Conservation (phyloP, 2,329 filamentous ascomycete genomes). For the Penicillium sp. region DNA sequence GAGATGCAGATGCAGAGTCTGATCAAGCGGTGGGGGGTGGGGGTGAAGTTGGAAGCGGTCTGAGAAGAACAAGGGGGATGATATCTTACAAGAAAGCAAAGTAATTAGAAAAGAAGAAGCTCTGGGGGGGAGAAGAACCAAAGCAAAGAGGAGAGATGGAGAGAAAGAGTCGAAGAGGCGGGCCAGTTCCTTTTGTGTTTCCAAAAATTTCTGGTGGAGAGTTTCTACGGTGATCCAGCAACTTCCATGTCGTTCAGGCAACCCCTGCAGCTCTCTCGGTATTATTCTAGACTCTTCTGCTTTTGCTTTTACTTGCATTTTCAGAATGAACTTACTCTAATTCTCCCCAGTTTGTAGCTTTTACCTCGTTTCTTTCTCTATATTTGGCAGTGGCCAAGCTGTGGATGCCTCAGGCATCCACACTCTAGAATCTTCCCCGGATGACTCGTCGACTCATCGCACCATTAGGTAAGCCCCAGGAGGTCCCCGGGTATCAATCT, state of each 20-base stretch:
- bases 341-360: not conserved
- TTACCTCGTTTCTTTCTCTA: not conserved
- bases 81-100: slow-evolving; percentile 12
- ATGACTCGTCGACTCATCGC: not conserved
- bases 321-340: not conserved
- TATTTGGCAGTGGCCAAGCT: not conserved
- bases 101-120: slow-evolving; percentile 15
- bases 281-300: slow-evolving; percentile 17
- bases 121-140: slow-evolving; percentile 15
- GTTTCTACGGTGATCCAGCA: slow-evolving; percentile 35
- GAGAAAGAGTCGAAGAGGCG: slow-evolving; percentile 13
- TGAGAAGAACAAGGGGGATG: slow-evolving; percentile 4
- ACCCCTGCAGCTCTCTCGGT: slow-evolving; percentile 5
- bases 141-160: slow-evolving; percentile 17
- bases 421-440: slow-evolving; percentile 6
- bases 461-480: not conserved
- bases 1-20: slow-evolving; percentile 8
- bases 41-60: slow-evolving; percentile 11
- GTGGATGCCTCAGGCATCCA: not conserved
- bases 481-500: not conserved
- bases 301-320: not conserved
- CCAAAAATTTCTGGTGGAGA: slow-evolving; percentile 26
- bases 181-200: slow-evolving; percentile 24
- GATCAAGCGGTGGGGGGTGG: slow-evolving; percentile 4
- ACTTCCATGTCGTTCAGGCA: slow-evolving; percentile 29